A percentile compares a stretch with the other conserved stretches of the same genome.
Evolutionary conservation across 257 asterid species (phyloP).

Genomic region (Echium plantagineum): DNA sequence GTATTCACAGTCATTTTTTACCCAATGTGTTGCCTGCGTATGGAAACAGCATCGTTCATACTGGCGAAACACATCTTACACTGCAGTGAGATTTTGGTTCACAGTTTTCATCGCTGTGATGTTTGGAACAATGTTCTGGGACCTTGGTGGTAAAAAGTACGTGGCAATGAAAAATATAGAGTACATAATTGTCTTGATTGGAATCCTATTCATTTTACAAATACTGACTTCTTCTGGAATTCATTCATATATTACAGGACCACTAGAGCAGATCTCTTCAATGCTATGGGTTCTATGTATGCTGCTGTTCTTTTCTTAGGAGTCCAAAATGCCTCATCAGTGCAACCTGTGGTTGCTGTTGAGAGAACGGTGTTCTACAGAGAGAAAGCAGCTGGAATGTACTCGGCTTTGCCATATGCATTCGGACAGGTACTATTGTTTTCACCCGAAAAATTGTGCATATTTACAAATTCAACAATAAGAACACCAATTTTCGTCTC

Average conservation of each 20-base stretch:
- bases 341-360: neutral
- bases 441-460: neutral
- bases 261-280: slow-evolving; percentile 17
- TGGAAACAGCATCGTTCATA: slow-evolving; percentile 53
- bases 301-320: slow-evolving; percentile 32
- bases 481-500: neutral
- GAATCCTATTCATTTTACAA: neutral
- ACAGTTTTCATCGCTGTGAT: slow-evolving; percentile 25
- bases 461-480: neutral
- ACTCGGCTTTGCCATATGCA: neutral
- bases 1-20: slow-evolving; percentile 32
- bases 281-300: slow-evolving; percentile 28
- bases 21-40: slow-evolving; percentile 42
- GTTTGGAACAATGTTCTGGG: slow-evolving; percentile 52
- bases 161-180: neutral
- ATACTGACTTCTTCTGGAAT: neutral
- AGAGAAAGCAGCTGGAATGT: neutral
- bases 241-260: slow-evolving; percentile 13
- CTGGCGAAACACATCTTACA: slow-evolving; percentile 47
- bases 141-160: slow-evolving; percentile 42
- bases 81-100: slow-evolving; percentile 37
- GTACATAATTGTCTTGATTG: neutral
- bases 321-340: slow-evolving; percentile 13
- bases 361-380: neutral
- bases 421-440: neutral